Base-by-base conservation (phyloP, 2,329 filamentous ascomycete species). In the Plectosphaerella sp. region DNA sequence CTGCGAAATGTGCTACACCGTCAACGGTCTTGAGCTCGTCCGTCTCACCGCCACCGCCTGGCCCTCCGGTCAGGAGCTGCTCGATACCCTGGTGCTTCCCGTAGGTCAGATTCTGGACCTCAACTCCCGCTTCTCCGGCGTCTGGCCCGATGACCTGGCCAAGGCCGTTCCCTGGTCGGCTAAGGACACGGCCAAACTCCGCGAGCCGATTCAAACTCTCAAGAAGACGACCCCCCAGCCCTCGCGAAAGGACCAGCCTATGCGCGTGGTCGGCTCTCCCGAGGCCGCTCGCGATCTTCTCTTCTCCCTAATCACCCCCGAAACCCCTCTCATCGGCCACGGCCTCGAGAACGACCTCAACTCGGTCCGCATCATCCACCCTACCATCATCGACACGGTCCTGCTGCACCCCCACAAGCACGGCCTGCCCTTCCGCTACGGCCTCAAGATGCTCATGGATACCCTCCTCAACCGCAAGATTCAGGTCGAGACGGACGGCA, bases 1-100 rank as follows among this genome's bases (percentile, higher is more conserved):
- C 67, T 97, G 94, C 62, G 94, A 99, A 66, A 99, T 99, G 94
- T 90, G 89, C 5, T 97, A 96, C 64, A 99, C 95, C 0, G 89
- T 89, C 1, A 70, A 87, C 48, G 94, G 95, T 0, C 74, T 97
- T 58, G 94, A 99, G 67, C 79, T 99, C 16, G 86, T 97, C 52
- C 89, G 94, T 9, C 70, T 99, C 3, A 97, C 94, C 0, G 92
- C 89, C 5, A 87, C 93, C 4, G 84, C 87, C 10, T 99, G 94
- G 92, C 93, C 93, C 0, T 74, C 78, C 9, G 88, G 89, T 18
- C 80, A 85, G 49, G 78, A 80, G 49, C 69, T 99, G 0, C 73
- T 97, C 5, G 94, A 99, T 64, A 79, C 96, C 1, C 79, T 97
- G 0, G 92, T 97, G 8, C 81, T 86, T 45, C 93, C 93, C 0